These are phyloP conservation scores for Knufia fluminis DNA, from an alignment of 2,329 filamentous ascomycete genomes.

Conservation along the genomic window DNA sequence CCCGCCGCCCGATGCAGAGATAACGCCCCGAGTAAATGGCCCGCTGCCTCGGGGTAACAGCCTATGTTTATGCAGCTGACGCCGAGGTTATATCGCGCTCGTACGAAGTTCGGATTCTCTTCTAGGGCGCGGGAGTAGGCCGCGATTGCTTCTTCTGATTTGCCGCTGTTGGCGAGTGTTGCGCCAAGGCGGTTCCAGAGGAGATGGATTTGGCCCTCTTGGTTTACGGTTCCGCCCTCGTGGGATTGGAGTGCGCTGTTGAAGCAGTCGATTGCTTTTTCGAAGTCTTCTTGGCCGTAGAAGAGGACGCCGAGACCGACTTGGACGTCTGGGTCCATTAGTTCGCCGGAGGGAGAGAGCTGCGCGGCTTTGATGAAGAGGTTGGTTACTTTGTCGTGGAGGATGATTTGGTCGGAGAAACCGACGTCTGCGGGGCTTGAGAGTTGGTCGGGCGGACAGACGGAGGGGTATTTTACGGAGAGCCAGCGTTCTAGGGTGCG, in stretches of 20 bases:
- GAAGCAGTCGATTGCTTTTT: slow-evolving; percentile 98
- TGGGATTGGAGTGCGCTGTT: slow-evolving; percentile 78
- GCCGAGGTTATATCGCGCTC: slow-evolving; percentile 91
- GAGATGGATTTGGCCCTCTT: slow-evolving; percentile 77
- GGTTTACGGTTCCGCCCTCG: slow-evolving; percentile 74
- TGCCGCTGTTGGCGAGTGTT: slow-evolving; percentile 87
- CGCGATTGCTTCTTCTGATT: slow-evolving; percentile 89
- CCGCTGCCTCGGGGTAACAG: slow-evolving; percentile 84
- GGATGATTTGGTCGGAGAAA: slow-evolving; percentile 81
- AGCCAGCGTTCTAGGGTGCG: slow-evolving; percentile 94
- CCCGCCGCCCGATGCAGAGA: slow-evolving; percentile 95
- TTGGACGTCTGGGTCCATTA: slow-evolving; percentile 98
- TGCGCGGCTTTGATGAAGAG: slow-evolving; percentile 90
- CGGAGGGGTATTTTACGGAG: slow-evolving; percentile 81
- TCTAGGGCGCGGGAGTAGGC: slow-evolving; percentile 89
- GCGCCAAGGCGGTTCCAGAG: slow-evolving; percentile 96
- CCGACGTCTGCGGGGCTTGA: slow-evolving; percentile 69
- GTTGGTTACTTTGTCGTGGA: slow-evolving; percentile 84
- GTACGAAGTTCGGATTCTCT: slow-evolving; percentile 90
- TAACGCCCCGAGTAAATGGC: slow-evolving; percentile 82
- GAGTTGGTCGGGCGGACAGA: slow-evolving; percentile 63
- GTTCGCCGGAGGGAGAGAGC: slow-evolving; percentile 79
- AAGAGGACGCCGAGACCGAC: slow-evolving; percentile 94
- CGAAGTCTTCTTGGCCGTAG: slow-evolving; percentile 95
- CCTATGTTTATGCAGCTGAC: slow-evolving; percentile 97